Evolutionary conservation across 2,329 filamentous ascomycete genomes (phyloP).

Genomic region (Pseudocercospora pini-densiflorae): DNA sequence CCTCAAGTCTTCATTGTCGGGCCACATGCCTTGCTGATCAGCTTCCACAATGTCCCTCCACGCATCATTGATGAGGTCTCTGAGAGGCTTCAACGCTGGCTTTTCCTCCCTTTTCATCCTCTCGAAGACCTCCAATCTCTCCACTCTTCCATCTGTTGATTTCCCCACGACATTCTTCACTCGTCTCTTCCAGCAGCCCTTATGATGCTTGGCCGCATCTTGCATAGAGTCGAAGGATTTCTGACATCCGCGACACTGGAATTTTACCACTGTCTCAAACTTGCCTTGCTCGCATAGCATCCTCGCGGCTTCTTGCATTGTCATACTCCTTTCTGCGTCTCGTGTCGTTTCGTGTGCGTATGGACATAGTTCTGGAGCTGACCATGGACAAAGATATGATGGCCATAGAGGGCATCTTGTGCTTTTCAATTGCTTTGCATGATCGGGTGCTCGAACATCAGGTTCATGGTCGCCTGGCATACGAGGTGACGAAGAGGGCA

Average conservation of each 20-base stretch:
- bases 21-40: not conserved
- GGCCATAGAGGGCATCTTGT: not conserved
- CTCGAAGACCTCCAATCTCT: slow-evolving; percentile 37
- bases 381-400: slow-evolving; percentile 3
- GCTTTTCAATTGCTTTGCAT: not conserved
- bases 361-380: not conserved
- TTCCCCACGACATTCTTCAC: not conserved
- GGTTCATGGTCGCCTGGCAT: not conserved
- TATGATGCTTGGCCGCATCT: not conserved
- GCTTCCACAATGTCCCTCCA: not conserved
- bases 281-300: not conserved
- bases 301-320: not conserved
- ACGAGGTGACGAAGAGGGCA: not conserved
- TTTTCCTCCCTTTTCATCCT: not conserved
- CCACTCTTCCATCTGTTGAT: not conserved
- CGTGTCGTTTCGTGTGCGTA: not conserved
- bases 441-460: not conserved
- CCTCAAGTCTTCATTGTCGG: not conserved
- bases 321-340: not conserved
- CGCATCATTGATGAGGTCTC: not conserved
- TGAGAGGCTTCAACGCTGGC: not conserved
- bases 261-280: not conserved
- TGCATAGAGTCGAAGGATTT: not conserved
- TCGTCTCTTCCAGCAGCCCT: not conserved
- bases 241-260: not conserved